These are phyloP conservation scores for Cairneyella variabilis DNA, from an alignment of 495 filamentous ascomycete genomes.

Conservation along the genomic window DNA sequence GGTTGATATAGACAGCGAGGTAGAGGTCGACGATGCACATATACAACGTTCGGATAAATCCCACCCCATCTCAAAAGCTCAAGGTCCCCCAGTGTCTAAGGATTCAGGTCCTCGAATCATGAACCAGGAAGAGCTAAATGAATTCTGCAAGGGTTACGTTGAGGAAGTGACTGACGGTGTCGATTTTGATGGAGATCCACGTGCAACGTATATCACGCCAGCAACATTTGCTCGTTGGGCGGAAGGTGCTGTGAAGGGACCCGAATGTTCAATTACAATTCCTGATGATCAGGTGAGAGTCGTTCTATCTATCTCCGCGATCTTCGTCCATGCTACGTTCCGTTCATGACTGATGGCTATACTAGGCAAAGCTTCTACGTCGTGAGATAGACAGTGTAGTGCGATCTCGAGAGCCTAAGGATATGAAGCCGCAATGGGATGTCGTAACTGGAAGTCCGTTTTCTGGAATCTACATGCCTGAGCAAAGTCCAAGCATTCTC, in stretches of 20 bases:
- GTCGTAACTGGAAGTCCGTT: slow-evolving; percentile 9
- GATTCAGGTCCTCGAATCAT: slow-evolving; percentile 4
- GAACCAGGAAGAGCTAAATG: slow-evolving; percentile 1
- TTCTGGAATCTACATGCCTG: slow-evolving; percentile 6
- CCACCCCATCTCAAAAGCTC: too few species aligned
- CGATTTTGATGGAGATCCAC: slow-evolving; percentile 23
- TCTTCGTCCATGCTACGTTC: neutral
- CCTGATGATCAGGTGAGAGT: slow-evolving; percentile 5
- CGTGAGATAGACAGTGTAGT: neutral
- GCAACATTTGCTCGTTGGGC: slow-evolving; percentile 22
- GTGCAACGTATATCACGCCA: slow-evolving; percentile 10
- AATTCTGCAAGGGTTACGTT: slow-evolving; percentile 13
- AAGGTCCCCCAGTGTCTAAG: neutral
- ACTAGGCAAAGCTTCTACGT: neutral
- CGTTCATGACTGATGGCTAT: neutral
- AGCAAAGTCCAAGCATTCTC: slow-evolving; percentile 3
- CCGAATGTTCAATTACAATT: too few species aligned
- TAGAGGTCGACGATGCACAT: slow-evolving; percentile 12
- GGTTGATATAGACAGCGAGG: slow-evolving; percentile 24
- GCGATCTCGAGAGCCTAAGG: too few species aligned
- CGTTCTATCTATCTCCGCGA: neutral
- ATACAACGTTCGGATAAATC: too few species aligned
- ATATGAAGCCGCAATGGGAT: slow-evolving; percentile 12
- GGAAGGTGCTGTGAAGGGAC: slow-evolving; percentile 14
- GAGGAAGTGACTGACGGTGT: slow-evolving; percentile 10